A percentile compares a stretch with the other conserved stretches of the same genome.
These are phyloP conservation scores for Aspergillus pseudonomiae DNA, from an alignment of 2,329 filamentous ascomycete genomes.

Conservation along the genomic window DNA sequence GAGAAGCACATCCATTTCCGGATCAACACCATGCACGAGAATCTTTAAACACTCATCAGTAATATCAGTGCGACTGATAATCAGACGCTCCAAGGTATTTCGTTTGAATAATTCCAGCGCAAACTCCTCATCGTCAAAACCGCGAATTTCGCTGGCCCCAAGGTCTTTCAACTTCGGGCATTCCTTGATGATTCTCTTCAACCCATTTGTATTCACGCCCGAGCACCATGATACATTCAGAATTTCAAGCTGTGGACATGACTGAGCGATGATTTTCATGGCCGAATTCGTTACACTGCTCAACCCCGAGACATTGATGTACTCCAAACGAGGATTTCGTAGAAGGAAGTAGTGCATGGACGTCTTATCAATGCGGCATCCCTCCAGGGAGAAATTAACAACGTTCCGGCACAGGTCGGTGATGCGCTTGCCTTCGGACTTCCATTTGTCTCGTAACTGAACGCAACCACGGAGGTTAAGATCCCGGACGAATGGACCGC, in stretches of 20 bases:
- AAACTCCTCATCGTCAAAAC: conserved; percentile 74
- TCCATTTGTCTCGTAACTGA: conserved; percentile 81
- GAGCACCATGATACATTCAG: conserved; percentile 94
- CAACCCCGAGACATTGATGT: conserved; percentile 84
- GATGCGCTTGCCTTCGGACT: conserved; percentile 66
- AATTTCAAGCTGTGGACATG: conserved; percentile 78
- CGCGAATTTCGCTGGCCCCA: conserved; percentile 76
- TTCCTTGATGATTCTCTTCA: conserved; percentile 71
- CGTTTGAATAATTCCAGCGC: conserved; percentile 74
- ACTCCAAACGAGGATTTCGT: conserved; percentile 75
- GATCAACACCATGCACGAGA: conserved; percentile 75
- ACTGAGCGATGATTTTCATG: conserved; percentile 81
- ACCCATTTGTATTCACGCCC: conserved; percentile 75
- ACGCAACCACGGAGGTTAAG: conserved; percentile 90
- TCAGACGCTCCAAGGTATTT: conserved; percentile 80
- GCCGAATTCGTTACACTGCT: conserved; percentile 74
- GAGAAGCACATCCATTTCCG: conserved; percentile 79
- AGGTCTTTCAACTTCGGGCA: conserved; percentile 78
- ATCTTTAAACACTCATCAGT: conserved; percentile 72
- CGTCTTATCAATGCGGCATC: conserved; percentile 80
- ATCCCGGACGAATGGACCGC: conserved; percentile 87
- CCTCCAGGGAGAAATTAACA: conserved; percentile 84
- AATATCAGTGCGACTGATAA: conserved; percentile 76
- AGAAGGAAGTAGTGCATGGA: conserved; percentile 78
- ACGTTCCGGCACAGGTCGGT: conserved; percentile 86